Base-by-base conservation (phyloP, 2,329 filamentous ascomycete species). In the Cladophialophora yegresii region DNA sequence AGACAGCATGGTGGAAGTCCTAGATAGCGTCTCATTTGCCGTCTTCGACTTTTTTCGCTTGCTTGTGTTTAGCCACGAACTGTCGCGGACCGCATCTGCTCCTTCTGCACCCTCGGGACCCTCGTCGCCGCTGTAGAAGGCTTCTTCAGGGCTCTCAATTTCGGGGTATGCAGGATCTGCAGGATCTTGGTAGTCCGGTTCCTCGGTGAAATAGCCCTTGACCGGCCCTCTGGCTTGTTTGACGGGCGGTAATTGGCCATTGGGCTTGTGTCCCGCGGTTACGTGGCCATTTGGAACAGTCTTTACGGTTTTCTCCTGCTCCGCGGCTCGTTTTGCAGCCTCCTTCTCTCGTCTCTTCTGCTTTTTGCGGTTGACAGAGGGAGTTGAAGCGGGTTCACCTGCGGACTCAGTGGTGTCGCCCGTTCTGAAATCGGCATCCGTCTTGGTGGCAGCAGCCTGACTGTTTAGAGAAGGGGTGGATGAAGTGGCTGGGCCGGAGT, bases 281-380 rank as follows among this genome's bases (percentile, higher is more conserved):
- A 50, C 57, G 54, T 73, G 71, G 45, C 72, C 71, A 63, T 74
- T 76, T 7, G 73, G 74, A 20, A 59, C 32, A 6, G 54, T 23
- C 23, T 64, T 54, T 33, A 82, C 82, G 51, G 83, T 86, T 26
- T 67, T 60, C 32, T 82, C 51, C 28, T 54, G 51, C 26, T 9
- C 83, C 50, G 83, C 86, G 32, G 85, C 85, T 74, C 89, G 86
- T 66, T 88, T 89, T 33, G 91, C 89, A 36, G 89, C 90, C 78
- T 86, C 83, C 77, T 97, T 97, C 74, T 91, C 89, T 70, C 93
- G 86, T 71, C 93, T 87, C 83, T 96, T 97, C 77, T 95, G 90
- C 82, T 97, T 98, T 83, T 97, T 97, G 75, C 91, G 87, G 79
- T 96, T 97, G 58, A 93, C 89, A 8, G 82, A 74, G 51, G 81